Evolutionary conservation across 2,329 filamentous ascomycete species (phyloP).

Genomic region (Aspergillus intermedius): DNA sequence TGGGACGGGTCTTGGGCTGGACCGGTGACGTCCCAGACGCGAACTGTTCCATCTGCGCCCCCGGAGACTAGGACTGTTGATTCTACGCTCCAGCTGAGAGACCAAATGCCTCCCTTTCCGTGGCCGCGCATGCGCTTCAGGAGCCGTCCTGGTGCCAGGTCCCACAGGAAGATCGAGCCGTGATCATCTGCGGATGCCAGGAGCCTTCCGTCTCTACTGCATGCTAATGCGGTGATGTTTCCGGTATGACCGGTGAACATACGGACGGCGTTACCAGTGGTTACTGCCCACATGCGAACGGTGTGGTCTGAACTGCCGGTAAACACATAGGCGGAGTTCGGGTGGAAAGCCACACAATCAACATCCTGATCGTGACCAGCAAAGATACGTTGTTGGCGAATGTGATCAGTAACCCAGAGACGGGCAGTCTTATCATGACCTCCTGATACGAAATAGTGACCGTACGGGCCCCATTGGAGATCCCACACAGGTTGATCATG

Average conservation of each 20-base stretch:
- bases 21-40: constrained; percentile 84
- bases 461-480: constrained; percentile 82
- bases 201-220: constrained; percentile 78
- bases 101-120: constrained; percentile 88
- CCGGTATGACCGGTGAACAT: constrained; percentile 89
- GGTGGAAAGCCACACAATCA: constrained; percentile 89
- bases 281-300: constrained; percentile 95
- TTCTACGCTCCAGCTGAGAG: constrained; percentile 86
- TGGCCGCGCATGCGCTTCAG: constrained; percentile 93
- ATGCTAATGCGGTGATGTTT: constrained; percentile 76
- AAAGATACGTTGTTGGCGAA: constrained; percentile 78
- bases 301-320: constrained; percentile 90
- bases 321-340: constrained; percentile 89
- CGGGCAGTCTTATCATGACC: constrained; percentile 87
- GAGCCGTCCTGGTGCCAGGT: constrained; percentile 74
- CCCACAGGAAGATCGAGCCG: constrained; percentile 92
- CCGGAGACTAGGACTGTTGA: constrained; percentile 84
- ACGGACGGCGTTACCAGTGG: constrained; percentile 77
- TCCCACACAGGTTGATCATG: constrained; percentile 88
- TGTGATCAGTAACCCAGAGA: constrained; percentile 88
- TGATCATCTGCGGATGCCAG: constrained; percentile 85
- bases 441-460: constrained; percentile 86
- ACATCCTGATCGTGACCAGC: constrained; percentile 90
- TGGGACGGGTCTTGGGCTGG: constrained; percentile 55
- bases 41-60: constrained; percentile 85